A percentile compares a stretch with the other conserved stretches of the same genome.
phyloP scores from a whole-genome alignment of 2,329 filamentous ascomycete species.

The Tolypocladium album region DNA sequence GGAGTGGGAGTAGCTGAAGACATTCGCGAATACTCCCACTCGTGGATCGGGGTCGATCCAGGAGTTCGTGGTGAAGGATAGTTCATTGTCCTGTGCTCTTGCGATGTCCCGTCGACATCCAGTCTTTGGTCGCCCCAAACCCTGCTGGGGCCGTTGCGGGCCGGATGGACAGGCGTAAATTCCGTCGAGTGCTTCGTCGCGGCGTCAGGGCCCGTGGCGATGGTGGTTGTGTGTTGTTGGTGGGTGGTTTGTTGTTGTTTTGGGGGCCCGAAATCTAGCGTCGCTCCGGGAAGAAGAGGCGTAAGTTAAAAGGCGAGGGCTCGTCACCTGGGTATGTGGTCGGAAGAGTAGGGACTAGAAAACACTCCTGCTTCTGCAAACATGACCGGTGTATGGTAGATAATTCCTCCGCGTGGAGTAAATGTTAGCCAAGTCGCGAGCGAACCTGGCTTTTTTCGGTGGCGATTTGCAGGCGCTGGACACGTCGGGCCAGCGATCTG shows the following conservation, averaged over 20 bases:
- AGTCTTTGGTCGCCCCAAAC: background rate
- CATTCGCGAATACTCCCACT: constrained; percentile 42
- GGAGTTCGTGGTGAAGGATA: constrained; percentile 28
- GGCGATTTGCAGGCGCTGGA: constrained; percentile 16
- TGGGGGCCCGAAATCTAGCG: background rate
- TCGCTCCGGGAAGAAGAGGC: constrained; percentile 14
- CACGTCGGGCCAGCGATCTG: constrained; percentile 12
- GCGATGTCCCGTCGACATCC: constrained; percentile 21
- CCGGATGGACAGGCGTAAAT: background rate
- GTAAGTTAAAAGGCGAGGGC: constrained; percentile 33
- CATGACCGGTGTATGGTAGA: constrained; percentile 32
- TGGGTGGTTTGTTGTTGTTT: background rate
- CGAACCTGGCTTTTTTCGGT: constrained; percentile 14
- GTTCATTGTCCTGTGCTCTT: constrained; percentile 26
- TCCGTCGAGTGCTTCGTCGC: background rate
- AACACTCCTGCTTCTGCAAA: constrained; percentile 43
- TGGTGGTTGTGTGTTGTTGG: background rate
- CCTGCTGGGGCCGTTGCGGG: background rate
- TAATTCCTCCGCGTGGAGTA: constrained; percentile 20
- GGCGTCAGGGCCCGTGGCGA: background rate
- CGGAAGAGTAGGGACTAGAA: constrained; percentile 45
- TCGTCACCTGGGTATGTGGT: constrained; percentile 53
- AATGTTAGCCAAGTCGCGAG: constrained; percentile 17
- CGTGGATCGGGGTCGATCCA: constrained; percentile 36
- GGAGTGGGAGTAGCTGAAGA: constrained; percentile 46